Evolutionary conservation across 2,329 filamentous ascomycete species (phyloP), one percentile per base, ranked within the genome.

Genomic region (Diaporthe sp.): DNA sequence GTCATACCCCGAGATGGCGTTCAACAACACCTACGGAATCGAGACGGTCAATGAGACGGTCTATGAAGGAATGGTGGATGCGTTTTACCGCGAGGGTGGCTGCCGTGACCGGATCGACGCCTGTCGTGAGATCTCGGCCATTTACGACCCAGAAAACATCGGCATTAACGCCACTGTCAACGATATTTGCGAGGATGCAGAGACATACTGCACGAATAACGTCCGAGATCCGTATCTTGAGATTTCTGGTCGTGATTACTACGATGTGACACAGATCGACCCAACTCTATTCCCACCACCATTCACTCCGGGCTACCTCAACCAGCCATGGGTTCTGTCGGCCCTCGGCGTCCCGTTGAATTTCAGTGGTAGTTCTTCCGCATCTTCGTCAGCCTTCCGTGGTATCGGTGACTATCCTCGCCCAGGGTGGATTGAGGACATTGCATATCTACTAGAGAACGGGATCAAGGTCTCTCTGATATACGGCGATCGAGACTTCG

Each of bases 261-360:
- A 90, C 78, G 90, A 92, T 76, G 87, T 92, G 57, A 86, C 88
- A 0, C 85, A 88, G 12, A 82, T 84, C 2, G 77, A 83, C 17
- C 84, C 84, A 0, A 86, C 88, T 31, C 85, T 88, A 0, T 89
- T 88, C 68, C 89, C 89, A 0, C 84, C 86, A 3, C 82, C 85
- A 28, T 91, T 88, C 79, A 87, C 86, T 70, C 80, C 85, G 1
- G 89, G 88, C 1, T 92, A 85, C 79, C 83, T 93, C 61, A 91
- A 89, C 80, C 58, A 73, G 46, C 44, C 58, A 1, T 86, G 87
- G 78, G 87, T 92, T 0, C 90, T 91, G 79, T 80, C 82, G 3
- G 88, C 86, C 0, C 85, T 93, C 0, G 91, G 91, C 6, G 88
- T 91, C 0, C 89, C 89, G 0, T 80, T 92, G 34, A 92, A 92